Percentiles rank a stretch among this genome's conserved stretches.
Evolutionary conservation across 2,329 filamentous ascomycete species (phyloP).

Genomic region (Rosellinia necatrix): DNA sequence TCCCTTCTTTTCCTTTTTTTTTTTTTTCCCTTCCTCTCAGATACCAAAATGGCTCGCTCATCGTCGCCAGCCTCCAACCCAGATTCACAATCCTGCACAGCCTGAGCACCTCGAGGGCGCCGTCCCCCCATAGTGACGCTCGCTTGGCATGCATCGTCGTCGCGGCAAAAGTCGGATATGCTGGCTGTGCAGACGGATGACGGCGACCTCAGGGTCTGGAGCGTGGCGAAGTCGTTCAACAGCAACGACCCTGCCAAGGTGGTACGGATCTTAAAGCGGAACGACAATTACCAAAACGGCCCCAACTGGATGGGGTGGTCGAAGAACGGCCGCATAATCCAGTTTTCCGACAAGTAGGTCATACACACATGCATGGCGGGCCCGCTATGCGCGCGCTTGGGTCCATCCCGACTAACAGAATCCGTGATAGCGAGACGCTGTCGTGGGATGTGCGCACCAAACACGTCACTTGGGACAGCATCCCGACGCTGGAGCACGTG

Average conservation of each 20-base stretch:
- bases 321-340: conserved; percentile 94
- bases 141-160: conserved; percentile 95
- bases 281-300: conserved; percentile 72
- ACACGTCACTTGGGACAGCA: conserved; percentile 85
- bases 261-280: conserved; percentile 82
- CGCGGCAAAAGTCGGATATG: conserved; percentile 97
- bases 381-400: conserved; percentile 54
- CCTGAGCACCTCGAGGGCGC: conserved; percentile 78
- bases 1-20: too few relatives aligned
- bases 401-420: conserved; percentile 39
- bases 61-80: conserved; percentile 87
- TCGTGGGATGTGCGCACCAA: conserved; percentile 99
- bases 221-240: conserved; percentile 80
- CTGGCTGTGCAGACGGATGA: conserved; percentile 89
- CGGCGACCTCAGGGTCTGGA: conserved; percentile 95
- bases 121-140: conserved; percentile 86
- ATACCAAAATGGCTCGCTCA: conserved; percentile 91
- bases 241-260: conserved; percentile 80
- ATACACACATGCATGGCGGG: conserved; percentile 24
- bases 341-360: conserved; percentile 84
- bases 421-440: conserved; percentile 72
- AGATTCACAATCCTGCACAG: conserved; percentile 94
- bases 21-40: too few relatives aligned
- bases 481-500: conserved; percentile 83
- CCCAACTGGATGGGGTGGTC: conserved; percentile 99